Evolutionary conservation across 78 protist species (phyloP), one percentile per base, ranked within the genome.

Genomic region (Pigoraptor vietnamica): DNA sequence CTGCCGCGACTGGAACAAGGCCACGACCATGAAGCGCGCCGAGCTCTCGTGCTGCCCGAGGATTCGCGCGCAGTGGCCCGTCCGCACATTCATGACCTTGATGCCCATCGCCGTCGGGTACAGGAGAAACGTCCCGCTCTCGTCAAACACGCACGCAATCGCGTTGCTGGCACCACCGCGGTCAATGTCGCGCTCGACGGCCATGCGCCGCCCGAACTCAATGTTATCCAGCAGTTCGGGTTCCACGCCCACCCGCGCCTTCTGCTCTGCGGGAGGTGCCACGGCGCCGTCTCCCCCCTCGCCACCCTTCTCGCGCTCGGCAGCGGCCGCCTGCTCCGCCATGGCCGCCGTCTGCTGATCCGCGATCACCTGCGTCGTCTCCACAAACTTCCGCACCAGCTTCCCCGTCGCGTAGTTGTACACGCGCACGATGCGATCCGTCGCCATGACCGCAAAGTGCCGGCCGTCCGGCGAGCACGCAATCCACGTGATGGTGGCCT

Each of bases 181-280:
- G 83, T 95, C 94, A 19, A 96, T 40, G 37, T 95, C 97, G 37
- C 90, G 84, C 86, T 96, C 98, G n/a, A 94, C 92, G 0, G 99
- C 98, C 90, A 97, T 55, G 39, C 99, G 93, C 35, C 96, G 89
- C 24, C 98, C 98, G 39, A 97, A 98, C 88, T 98, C 99, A 36
- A 96, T 95, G 79, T 87, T 39, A 81, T 96, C 98, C 25, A 97
- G 92, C 25, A 48, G 67, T 6, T 48, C 67, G 29, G 67, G 29
- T 14, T 48, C 67, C 67, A 89, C 67, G 67, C 67, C 67, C 6
- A 6, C 67, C 67, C 14, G 67, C 67, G 14, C 67, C 6, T 48
- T 14, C 67, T 6, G 67, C 67, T 6, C 67, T 48, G 67, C 67
- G 67, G 67, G 67, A 6, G 67, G 6, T 14, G 29, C 67, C 29